Evolutionary conservation across 225 moss, liverwort and hornwort genomes (phyloP).

Genomic region (Asterella californica): DNA sequence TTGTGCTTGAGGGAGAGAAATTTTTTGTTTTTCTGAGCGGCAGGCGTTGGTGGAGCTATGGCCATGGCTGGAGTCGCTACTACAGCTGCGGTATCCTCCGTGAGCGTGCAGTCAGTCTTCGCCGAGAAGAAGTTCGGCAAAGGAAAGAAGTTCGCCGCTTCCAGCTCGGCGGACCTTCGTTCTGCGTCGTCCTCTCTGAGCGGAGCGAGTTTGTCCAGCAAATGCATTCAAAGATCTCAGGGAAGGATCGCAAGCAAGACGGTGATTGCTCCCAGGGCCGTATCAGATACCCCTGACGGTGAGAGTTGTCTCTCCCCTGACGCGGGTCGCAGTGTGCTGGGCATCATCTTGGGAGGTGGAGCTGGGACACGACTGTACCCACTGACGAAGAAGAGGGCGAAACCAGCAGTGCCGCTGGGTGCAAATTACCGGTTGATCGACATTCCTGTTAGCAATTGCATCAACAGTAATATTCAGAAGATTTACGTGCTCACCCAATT

Average conservation of each 20-base stretch:
- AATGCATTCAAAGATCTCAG: background rate
- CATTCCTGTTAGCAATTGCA: slow-evolving; percentile 99
- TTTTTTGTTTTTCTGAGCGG: background rate
- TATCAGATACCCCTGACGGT: slow-evolving; percentile 36
- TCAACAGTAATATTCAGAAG: slow-evolving; percentile 95
- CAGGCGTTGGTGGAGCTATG: slow-evolving; percentile 7
- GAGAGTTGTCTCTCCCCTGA: slow-evolving; percentile 40
- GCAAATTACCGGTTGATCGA: slow-evolving; percentile 97
- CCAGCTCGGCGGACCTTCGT: slow-evolving; percentile 16
- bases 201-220: slow-evolving; percentile 21
- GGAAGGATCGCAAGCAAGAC: background rate
- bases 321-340: slow-evolving; percentile 69
- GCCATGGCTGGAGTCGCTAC: slow-evolving; percentile 19
- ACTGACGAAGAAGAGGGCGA: slow-evolving; percentile 93
- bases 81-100: slow-evolving; percentile 1
- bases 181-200: slow-evolving; percentile 9
- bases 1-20: background rate
- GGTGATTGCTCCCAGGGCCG: slow-evolving; percentile 32
- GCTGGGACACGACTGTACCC: slow-evolving; percentile 94
- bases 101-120: slow-evolving; percentile 1
- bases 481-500: slow-evolving; percentile 98
- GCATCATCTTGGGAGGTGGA: slow-evolving; percentile 95
- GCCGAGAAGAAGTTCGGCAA: slow-evolving; percentile 4
- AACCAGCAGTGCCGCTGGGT: slow-evolving; percentile 93
- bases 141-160: background rate